Base-by-base conservation (phyloP, 2,329 filamentous ascomycete genomes). In the Lanzia echinophila region DNA sequence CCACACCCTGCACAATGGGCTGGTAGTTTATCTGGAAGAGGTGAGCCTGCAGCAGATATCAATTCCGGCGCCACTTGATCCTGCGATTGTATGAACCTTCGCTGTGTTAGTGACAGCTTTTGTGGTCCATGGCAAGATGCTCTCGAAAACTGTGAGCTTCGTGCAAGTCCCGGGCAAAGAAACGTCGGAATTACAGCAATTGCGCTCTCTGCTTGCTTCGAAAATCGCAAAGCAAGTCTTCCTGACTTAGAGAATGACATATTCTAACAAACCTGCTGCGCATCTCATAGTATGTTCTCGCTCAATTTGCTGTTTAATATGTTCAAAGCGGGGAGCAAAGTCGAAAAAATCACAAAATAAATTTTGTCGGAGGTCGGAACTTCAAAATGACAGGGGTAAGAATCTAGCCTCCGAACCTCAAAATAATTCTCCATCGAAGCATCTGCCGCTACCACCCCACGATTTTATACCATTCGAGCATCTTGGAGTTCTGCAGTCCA, bases 1-100 rank as follows among this genome's bases (percentile, higher is more conserved):
- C 84, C 84, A 64, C 84, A 87, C 34, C 84, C 84, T 12, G 75
- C 74, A 61, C 84, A 87, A 58, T 78, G 79, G 11, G 74, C 62
- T 0, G 84, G 83, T 1, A 86, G 70, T 39, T 57, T 51, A 5
- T 49, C 20, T 13, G 32, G 17, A 24, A 19, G 42, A 13, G n/a
- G 33, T 10, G 6, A 13, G 6, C n/a, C 5, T 17, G 11, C 43
- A 36, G 28, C 7, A 22, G 36, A 36, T 24, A n/a, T 15, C 20
- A 32, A 11, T 24, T 54, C 31, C n/a, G 28, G n/a, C 17, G 39
- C 32, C 11, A 43, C 20, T 15, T 24, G 39, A 46, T 24, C 33
- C 15, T 52, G 47, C 17, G 24, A 46, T 22, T 52, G 53, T 19
- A 52, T 17, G 39, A n/a, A 55, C 46, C 53, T 55, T 42, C 47